Percentiles rank a stretch among this genome's conserved stretches.
Evolutionary conservation across 371 early-diverging fungal species (phyloP).

Genomic region (Mortierella sp.): DNA sequence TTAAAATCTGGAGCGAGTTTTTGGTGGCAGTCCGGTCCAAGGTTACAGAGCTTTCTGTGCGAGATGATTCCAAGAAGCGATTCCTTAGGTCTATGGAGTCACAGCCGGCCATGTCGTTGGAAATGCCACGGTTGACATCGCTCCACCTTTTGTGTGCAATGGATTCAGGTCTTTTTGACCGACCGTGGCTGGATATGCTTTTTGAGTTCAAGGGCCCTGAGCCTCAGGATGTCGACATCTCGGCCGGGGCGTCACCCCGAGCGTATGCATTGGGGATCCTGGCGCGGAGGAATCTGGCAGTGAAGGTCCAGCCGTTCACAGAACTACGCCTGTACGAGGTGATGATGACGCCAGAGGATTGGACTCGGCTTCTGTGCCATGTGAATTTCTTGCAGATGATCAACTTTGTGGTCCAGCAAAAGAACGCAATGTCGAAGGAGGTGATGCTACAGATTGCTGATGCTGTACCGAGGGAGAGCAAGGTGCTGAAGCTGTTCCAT

Average conservation of each 20-base stretch:
- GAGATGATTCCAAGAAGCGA: not conserved
- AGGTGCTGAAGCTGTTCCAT: not conserved
- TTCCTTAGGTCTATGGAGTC: not conserved
- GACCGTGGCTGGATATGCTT: not conserved
- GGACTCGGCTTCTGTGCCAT: not conserved
- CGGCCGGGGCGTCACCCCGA: not conserved
- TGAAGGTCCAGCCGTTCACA: not conserved
- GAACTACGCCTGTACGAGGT: not conserved
- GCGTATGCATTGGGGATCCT: not conserved
- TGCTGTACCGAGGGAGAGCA: not conserved
- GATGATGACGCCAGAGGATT: not conserved
- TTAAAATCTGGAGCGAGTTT: not conserved
- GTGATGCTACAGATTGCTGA: not conserved
- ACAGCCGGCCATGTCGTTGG: not conserved
- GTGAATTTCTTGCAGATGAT: not conserved
- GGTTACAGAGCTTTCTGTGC: not conserved
- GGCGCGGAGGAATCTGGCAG: not conserved
- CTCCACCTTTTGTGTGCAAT: not conserved
- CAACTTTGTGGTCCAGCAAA: not conserved
- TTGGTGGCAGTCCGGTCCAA: not conserved
- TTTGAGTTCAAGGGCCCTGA: not conserved
- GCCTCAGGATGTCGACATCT: not conserved
- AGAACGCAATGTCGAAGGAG: not conserved
- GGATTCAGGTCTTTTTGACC: not conserved
- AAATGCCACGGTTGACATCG: not conserved